Percentiles rank a stretch among this genome's conserved stretches.
Conservation (phyloP, 1,139 yeast genomes). For the Yamadazyma atlantica region DNA sequence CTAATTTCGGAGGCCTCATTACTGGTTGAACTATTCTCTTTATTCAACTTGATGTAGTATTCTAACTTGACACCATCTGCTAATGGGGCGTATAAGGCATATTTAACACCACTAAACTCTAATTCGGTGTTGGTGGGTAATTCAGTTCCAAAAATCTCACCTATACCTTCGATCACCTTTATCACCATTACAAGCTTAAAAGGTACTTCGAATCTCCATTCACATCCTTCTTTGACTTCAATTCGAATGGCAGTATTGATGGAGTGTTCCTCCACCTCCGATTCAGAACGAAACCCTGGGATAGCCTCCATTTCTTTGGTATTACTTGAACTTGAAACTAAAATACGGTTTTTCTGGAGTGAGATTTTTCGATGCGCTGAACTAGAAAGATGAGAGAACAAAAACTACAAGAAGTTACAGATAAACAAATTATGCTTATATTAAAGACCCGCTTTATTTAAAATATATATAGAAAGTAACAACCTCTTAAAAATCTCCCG, state of each 20-base stretch:
- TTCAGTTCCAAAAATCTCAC: conserved; percentile 92
- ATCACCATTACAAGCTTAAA: conserved; percentile 56
- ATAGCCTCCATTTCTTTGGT: conserved; percentile 13
- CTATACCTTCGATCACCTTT: conserved; percentile 65
- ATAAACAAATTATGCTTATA: background rate
- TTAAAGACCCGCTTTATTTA: conserved; percentile 4
- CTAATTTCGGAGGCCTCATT: conserved; percentile 36
- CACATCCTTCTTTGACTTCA: conserved; percentile 36
- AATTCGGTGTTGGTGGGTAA: conserved; percentile 71
- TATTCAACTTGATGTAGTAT: conserved; percentile 48
- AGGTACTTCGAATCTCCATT: conserved; percentile 85
- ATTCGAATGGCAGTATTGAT: conserved; percentile 8
- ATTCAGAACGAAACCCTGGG: conserved; percentile 24
- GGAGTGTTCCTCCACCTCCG: conserved; percentile 9
- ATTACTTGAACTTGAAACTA: background rate
- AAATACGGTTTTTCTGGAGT: background rate
- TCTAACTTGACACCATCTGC: conserved; percentile 50
- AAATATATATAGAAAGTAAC: background rate
- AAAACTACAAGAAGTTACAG: background rate
- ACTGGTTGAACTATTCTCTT: conserved; percentile 34
- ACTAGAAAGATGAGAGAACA: background rate
- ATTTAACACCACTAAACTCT: conserved; percentile 56
- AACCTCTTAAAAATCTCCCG: background rate
- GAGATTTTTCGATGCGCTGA: conserved; percentile 1
- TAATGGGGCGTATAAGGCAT: conserved; percentile 59